These are phyloP conservation scores for Spongospora subterranea DNA, from an alignment of 208 protist species.

Conservation along the genomic window DNA sequence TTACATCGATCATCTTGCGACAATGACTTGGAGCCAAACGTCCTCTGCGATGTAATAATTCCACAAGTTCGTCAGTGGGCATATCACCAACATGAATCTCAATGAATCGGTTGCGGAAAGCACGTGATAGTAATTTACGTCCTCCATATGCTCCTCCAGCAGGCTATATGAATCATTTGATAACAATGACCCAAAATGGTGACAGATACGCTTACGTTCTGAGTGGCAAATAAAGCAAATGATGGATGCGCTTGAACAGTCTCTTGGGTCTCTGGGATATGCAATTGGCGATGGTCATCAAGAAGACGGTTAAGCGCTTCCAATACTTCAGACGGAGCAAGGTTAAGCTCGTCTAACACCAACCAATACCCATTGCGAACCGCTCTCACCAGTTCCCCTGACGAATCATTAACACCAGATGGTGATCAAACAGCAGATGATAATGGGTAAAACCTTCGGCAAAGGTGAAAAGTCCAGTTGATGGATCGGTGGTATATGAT, in stretches of 20 bases:
- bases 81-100: conserved; percentile 99
- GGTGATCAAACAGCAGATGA: not conserved
- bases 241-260: conserved; percentile 93
- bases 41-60: conserved; percentile 93
- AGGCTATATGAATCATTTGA: not conserved
- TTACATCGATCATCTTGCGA: conserved; percentile 71
- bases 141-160: conserved; percentile 93
- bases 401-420: conserved; percentile 78
- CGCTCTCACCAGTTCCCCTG: conserved; percentile 76
- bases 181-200: not conserved
- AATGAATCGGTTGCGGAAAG: conserved; percentile 99
- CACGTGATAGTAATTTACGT: conserved; percentile 97
- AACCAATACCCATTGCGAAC: conserved; percentile 96
- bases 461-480: conserved; percentile 62
- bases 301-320: conserved; percentile 99
- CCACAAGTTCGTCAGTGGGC: conserved; percentile 92
- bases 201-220: conserved; percentile 88
- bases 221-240: conserved; percentile 99
- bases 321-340: conserved; percentile 95
- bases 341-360: conserved; percentile 99
- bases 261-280: conserved; percentile 98
- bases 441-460: conserved; percentile 53
- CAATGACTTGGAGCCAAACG: conserved; percentile 52
- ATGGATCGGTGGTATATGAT: conserved; percentile 56
- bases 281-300: conserved; percentile 99